Conservation (phyloP, 805 yeast species). For the Diddensiella caesifluorescens region DNA sequence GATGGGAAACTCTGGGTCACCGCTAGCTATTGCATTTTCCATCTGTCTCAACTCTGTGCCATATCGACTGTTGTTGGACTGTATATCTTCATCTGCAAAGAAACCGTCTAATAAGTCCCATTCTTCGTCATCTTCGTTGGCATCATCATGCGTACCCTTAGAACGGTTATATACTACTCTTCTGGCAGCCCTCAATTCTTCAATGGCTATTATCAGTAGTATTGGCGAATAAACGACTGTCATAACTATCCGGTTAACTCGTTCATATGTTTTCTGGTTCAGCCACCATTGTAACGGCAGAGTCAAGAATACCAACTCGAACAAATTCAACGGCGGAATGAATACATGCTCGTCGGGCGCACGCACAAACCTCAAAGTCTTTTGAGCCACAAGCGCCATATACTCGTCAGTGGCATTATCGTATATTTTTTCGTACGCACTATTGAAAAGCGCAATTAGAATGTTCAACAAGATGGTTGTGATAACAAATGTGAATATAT, state of each 20-base stretch:
- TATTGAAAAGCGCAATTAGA: slow-evolving; percentile 76
- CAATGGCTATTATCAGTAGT: slow-evolving; percentile 52
- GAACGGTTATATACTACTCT: slow-evolving; percentile 67
- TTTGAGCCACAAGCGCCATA: slow-evolving; percentile 76
- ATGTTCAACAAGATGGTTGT: slow-evolving; percentile 74
- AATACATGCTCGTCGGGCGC: slow-evolving; percentile 85
- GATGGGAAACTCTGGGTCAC: slow-evolving; percentile 63
- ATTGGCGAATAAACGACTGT: slow-evolving; percentile 63
- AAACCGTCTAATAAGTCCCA: slow-evolving; percentile 84
- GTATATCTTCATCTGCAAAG: slow-evolving; percentile 37
- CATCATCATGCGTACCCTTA: slow-evolving; percentile 64
- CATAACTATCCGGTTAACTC: slow-evolving; percentile 55
- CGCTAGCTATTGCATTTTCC: slow-evolving; percentile 58
- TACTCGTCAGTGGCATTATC: slow-evolving; percentile 82
- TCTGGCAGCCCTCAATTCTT: slow-evolving; percentile 62
- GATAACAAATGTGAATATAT: slow-evolving; percentile 69
- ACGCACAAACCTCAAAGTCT: slow-evolving; percentile 75
- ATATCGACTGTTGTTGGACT: slow-evolving; percentile 30
- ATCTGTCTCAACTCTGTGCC: slow-evolving; percentile 29
- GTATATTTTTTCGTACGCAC: slow-evolving; percentile 75
- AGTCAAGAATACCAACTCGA: slow-evolving; percentile 54
- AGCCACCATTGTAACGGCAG: slow-evolving; percentile 39
- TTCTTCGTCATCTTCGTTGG: slow-evolving; percentile 68
- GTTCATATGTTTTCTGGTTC: slow-evolving; percentile 32
- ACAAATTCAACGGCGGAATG: slow-evolving; percentile 77